A percentile compares a stretch with the other conserved stretches of the same genome.
phyloP scores from a whole-genome alignment of 495 filamentous ascomycete species.

The Parmelia sp. region DNA sequence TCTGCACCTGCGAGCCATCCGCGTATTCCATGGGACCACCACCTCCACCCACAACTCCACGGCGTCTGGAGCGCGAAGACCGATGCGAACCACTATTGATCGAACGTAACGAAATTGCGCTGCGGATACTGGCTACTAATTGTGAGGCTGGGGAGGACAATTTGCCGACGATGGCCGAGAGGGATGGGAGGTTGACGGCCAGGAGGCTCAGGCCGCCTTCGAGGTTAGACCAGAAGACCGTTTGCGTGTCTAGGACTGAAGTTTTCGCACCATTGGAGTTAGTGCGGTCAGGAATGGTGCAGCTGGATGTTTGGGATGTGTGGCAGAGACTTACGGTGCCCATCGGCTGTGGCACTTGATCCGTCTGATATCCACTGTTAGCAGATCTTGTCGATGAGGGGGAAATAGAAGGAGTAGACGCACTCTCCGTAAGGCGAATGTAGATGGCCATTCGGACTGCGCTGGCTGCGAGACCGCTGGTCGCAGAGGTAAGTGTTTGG shows the following conservation, averaged over 20 bases:
- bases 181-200: slow-evolving; percentile 6
- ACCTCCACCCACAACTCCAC: not conserved
- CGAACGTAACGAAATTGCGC: not conserved
- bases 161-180: slow-evolving; percentile 3
- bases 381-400: not conserved
- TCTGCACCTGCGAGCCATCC: not conserved
- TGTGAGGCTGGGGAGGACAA: not conserved
- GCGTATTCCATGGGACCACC: not conserved
- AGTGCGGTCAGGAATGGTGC: not conserved
- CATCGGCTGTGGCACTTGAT: not conserved
- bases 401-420: not conserved
- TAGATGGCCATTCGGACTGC: not conserved
- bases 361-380: not conserved
- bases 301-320: too few relatives aligned
- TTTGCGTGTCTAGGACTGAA: not conserved
- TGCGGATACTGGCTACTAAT: not conserved
- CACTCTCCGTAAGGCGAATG: not conserved
- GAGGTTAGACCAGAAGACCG: slow-evolving; percentile 6
- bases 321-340: not conserved
- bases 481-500: not conserved
- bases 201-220: slow-evolving; percentile 4
- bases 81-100: not conserved
- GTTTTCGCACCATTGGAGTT: not conserved
- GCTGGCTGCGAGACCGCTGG: not conserved
- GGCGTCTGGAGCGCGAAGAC: not conserved